Percentiles rank a stretch among this genome's conserved stretches.
Conservation (phyloP, 345 rosid genomes). For the Camelina laxa region DNA sequence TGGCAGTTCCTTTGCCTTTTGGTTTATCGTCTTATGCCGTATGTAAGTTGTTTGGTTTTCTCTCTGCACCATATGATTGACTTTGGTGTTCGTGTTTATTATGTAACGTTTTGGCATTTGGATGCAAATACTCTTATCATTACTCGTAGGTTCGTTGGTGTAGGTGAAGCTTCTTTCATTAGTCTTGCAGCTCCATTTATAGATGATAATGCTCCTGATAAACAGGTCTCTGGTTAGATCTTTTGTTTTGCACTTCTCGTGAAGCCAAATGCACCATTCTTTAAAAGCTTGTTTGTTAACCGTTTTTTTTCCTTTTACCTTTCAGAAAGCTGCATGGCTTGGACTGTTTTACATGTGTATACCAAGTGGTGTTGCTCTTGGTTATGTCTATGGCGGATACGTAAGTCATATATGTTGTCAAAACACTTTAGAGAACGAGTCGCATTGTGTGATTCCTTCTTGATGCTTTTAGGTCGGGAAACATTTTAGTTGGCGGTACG, state of each 20-base stretch:
- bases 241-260: neutral
- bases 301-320: neutral
- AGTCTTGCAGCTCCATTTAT: conserved; percentile 99
- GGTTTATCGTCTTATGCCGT: conserved; percentile 80
- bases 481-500: conserved; percentile 73
- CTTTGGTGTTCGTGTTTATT: neutral
- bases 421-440: neutral
- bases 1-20: conserved; percentile 73
- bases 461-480: conserved; percentile 63
- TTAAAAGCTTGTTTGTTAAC: too few species aligned
- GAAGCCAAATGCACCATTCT: conserved; percentile 8
- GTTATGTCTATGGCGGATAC: conserved; percentile 89
- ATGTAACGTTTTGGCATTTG: neutral
- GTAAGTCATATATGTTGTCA: conserved; percentile 51
- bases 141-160: conserved; percentile 87
- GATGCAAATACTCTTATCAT: neutral
- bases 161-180: conserved; percentile 97
- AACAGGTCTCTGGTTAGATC: conserved; percentile 56
- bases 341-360: conserved; percentile 95
- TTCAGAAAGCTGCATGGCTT: conserved; percentile 96
- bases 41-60: conserved; percentile 58
- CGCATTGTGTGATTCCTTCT: neutral
- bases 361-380: conserved; percentile 87
- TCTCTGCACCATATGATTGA: neutral
- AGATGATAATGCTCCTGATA: conserved; percentile 86